Evolutionary conservation across 306 rosid genomes (phyloP), one percentile per base, ranked within the genome.

Genomic region (Ziziphus jujuba): DNA sequence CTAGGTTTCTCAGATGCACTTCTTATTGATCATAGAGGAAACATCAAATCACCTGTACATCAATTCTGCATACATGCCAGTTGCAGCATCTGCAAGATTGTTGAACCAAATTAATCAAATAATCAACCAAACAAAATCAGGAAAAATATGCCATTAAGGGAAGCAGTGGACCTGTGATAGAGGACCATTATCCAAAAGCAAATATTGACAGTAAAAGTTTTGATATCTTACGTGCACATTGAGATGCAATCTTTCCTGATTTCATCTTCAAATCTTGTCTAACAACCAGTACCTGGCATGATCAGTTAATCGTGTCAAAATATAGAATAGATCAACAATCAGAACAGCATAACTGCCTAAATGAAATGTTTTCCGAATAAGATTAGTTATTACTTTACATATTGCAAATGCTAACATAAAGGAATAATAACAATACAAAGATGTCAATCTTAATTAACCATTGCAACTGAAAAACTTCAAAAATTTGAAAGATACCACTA

Each of bases 241-340:
- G 98, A 44, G 98, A 92, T 59, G 97, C 98, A 59, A 92, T 87
- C 81, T 92, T 92, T 80, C 98, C 95, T 0, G 92, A 64, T 71
- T 77, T 91, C 97, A 92, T 92, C 87, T 87, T 92, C 35, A 92
- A 78, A 77, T 89, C 98, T 79, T 82, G 96, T 75, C 98, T 77
- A 19, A 92, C 98, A 6, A 92, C 86, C 75, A 87, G 81, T 66
- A 89, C 96, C 96, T 92, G 77, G 24, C 73, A 74, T 56, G 65
- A 58, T 62, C 14, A 67, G 50, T 61, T 56, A 52, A 74, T 35
- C 25, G 22, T 49, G 67, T 61, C 34, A 63, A 76, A 69, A 54
- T 64, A 71, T 68, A 35, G 80, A 69, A 64, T 63, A 56, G 44
- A 51, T 70, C 50, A 36, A 59, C 44, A 64, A 55, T 43, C 65